Evolutionary conservation across 2,329 filamentous ascomycete genomes (phyloP).

Genomic region (Trichoderma atrobrunneum): DNA sequence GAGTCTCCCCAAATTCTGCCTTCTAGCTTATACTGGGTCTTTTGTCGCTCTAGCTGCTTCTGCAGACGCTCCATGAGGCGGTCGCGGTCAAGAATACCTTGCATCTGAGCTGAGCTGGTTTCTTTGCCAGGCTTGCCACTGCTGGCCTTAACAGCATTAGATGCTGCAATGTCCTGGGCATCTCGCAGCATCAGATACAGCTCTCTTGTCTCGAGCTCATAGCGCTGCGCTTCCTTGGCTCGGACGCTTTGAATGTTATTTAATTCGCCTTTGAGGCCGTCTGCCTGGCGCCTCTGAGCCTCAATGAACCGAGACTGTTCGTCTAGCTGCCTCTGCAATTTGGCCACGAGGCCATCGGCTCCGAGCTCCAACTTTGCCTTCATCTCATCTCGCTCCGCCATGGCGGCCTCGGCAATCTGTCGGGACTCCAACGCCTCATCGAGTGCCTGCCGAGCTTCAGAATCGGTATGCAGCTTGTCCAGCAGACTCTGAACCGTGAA

Average conservation of each 20-base stretch:
- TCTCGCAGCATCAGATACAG: slow-evolving; percentile 97
- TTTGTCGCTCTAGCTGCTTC: slow-evolving; percentile 92
- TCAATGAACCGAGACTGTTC: slow-evolving; percentile 91
- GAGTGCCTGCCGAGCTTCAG: slow-evolving; percentile 84
- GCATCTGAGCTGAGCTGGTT: slow-evolving; percentile 69
- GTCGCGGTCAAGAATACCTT: slow-evolving; percentile 90
- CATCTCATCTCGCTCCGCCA: slow-evolving; percentile 96
- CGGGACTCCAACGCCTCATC: slow-evolving; percentile 89
- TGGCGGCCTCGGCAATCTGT: slow-evolving; percentile 90
- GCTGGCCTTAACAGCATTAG: slow-evolving; percentile 64
- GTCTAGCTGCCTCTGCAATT: slow-evolving; percentile 89
- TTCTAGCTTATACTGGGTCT: slow-evolving; percentile 96
- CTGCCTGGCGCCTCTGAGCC: slow-evolving; percentile 79
- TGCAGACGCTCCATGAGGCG: slow-evolving; percentile 89
- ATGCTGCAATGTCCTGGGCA: slow-evolving; percentile 91
- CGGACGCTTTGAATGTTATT: slow-evolving; percentile 81
- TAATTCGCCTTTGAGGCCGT: slow-evolving; percentile 84
- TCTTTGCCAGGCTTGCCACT: slow-evolving; percentile 53
- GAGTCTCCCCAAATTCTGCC: slow-evolving; percentile 84
- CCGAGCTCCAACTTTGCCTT: slow-evolving; percentile 82
- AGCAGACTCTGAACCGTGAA: slow-evolving; percentile 95
- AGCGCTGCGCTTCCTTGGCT: slow-evolving; percentile 87
- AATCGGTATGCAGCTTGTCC: slow-evolving; percentile 95
- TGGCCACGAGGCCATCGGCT: slow-evolving; percentile 88
- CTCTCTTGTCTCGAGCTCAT: slow-evolving; percentile 93